Base-by-base conservation (phyloP, 1,284 basidiomycete genomes). In the Leccinum cinnamomeum region DNA sequence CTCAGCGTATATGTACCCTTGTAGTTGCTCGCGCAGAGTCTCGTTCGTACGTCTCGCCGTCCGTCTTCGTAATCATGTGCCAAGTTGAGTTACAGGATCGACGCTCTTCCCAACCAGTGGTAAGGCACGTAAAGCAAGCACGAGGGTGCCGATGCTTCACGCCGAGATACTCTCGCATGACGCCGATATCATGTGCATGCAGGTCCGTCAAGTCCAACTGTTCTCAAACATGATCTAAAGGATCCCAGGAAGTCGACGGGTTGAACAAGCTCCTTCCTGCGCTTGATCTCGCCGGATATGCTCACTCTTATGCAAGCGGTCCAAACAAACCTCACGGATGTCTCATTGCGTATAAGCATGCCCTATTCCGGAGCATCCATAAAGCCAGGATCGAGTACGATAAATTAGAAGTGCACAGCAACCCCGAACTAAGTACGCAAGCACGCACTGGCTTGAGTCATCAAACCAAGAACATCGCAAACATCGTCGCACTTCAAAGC, bases 151-250 rank as follows among this genome's bases (percentile, higher is more conserved):
- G 12, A 90, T 95, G 89, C 77, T 94, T 11, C 82, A 87, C 66
- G 79, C 81, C 55, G 94, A 96, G 74, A 81, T 95, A 33, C 75
- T 84, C 25, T 80, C 81, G 3, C 84, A 89, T 61, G 70, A 82
- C 25, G 85, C 89, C 1, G 91, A 95, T 73, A 84, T 96, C 18
- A 77, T 94, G 57, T 95, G 94, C 72, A 81, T 96, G 48, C 94
- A 95, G 80, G 93, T 89, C 71, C 67, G 74, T 72, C 33, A 16
- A 50, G 55, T 46, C 14, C 41, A 35, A 14, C 18, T 53, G 44
- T 50, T 56, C 51, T 41, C 18, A 4, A 41, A 48, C 51, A 14
- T 5, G 51, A 41, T 37, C 48, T 61, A 7, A 72, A 39, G 7
- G n/a, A 35, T 58, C 35, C 12, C 69, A 94, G 89, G 91, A 93